Evolutionary conservation across 352 stramenopile genomes (phyloP).

Genomic region (Globisporangium orthogonon): DNA sequence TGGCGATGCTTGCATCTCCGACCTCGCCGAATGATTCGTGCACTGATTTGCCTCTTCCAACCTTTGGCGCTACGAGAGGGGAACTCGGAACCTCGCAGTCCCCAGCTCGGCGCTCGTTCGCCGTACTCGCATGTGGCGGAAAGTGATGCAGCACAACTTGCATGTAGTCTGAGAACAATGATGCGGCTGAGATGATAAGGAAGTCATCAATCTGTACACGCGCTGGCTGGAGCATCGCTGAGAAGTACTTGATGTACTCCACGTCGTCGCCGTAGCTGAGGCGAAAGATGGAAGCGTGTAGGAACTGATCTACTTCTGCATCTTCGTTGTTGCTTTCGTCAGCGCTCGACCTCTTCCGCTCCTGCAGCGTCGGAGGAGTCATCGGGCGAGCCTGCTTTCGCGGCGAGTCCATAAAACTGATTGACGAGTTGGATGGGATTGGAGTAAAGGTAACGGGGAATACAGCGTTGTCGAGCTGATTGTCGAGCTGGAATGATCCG

Average conservation of each 20-base stretch:
- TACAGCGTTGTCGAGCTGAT: conserved; percentile 62
- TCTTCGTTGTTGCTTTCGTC: conserved; percentile 11
- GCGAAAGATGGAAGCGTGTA: conserved; percentile 76
- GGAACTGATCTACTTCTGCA: conserved; percentile 31
- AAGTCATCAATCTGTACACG: conserved; percentile 58
- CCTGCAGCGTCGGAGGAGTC: conserved; percentile 12
- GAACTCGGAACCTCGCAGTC: not conserved
- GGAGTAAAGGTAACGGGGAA: conserved; percentile 83
- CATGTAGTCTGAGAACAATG: conserved; percentile 36
- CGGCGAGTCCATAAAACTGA: conserved; percentile 16
- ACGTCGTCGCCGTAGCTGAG: conserved; percentile 77
- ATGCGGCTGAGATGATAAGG: conserved; percentile 38
- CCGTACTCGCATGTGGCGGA: conserved; percentile 4
- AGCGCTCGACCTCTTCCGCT: conserved; percentile 10
- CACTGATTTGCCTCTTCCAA: not conserved
- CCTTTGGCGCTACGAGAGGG: not conserved
- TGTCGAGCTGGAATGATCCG: conserved; percentile 78
- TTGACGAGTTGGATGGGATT: conserved; percentile 32
- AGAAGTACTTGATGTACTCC: conserved; percentile 87
- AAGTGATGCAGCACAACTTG: conserved; percentile 36
- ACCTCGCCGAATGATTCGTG: not conserved
- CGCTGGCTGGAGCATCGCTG: conserved; percentile 70
- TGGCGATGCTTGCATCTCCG: conserved; percentile 9
- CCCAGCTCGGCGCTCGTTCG: not conserved
- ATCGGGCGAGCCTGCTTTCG: conserved; percentile 6